These are phyloP conservation scores for Pseudocercospora macadamiae DNA, from an alignment of 2,329 filamentous ascomycete genomes.

Conservation along the genomic window DNA sequence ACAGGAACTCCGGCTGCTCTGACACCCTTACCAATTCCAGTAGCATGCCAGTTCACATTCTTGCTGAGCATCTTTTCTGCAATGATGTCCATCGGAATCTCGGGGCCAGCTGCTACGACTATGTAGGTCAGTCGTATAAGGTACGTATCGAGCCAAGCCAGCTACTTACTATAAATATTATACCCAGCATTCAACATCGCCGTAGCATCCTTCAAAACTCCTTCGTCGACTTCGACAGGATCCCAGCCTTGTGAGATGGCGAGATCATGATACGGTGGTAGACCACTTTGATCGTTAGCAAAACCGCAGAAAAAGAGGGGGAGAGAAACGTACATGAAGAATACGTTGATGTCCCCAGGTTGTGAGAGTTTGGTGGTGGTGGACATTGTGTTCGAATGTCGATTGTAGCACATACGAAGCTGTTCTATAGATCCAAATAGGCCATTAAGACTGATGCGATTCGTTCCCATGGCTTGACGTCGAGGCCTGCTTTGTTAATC, in stretches of 20 bases:
- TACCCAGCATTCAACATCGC: not conserved
- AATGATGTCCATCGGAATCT: not conserved
- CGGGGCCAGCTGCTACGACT: not conserved
- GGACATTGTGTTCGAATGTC: no score
- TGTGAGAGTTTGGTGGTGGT: not conserved
- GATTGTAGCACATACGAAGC: no score
- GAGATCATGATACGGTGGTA: not conserved
- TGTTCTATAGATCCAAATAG: no score
- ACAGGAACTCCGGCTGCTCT: not conserved
- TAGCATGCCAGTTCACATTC: not conserved
- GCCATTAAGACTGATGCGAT: no score
- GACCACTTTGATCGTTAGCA: not conserved
- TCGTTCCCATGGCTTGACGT: no score
- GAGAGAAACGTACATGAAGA: not conserved
- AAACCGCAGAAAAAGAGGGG: no score
- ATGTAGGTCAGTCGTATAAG: not conserved
- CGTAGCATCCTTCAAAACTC: not conserved
- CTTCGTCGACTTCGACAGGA: not conserved
- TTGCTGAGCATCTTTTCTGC: not conserved
- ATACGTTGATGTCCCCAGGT: not conserved
- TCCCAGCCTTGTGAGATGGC: not conserved
- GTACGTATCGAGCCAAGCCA: not conserved
- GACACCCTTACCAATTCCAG: not conserved
- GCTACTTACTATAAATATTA: not conserved
- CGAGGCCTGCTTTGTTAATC: no score